These are phyloP conservation scores for Rehmannia glutinosa DNA, from an alignment of 257 asterid genomes.

Conservation along the genomic window DNA sequence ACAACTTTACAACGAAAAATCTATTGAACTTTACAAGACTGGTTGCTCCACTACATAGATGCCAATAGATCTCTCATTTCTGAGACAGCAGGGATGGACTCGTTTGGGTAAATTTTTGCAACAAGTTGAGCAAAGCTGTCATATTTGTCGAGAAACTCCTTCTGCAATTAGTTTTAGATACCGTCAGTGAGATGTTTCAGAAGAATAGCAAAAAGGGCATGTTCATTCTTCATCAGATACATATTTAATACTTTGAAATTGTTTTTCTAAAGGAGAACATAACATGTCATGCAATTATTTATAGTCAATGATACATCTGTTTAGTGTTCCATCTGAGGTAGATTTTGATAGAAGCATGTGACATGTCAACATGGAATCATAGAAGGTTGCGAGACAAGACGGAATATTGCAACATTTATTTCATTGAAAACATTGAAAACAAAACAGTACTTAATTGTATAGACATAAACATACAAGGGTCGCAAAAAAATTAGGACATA, in stretches of 20 bases:
- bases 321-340: not conserved
- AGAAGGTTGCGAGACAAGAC: too few relatives aligned
- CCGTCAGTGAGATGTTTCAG: constrained; percentile 9
- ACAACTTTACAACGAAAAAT: constrained; percentile 3
- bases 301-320: not conserved
- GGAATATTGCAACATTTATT: not conserved
- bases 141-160: constrained; percentile 93
- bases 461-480: too few relatives aligned
- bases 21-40: not conserved
- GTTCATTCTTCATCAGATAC: not conserved
- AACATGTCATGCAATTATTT: not conserved
- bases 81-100: constrained; percentile 71
- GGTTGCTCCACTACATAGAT: constrained; percentile 25
- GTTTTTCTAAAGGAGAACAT: not conserved
- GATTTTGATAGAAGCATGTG: not conserved
- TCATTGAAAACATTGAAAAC: too few relatives aligned
- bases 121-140: constrained; percentile 93
- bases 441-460: too few relatives aligned
- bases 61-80: constrained; percentile 54
- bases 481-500: too few relatives aligned
- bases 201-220: not conserved
- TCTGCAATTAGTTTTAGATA: constrained; percentile 47
- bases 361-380: not conserved
- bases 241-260: too few relatives aligned
- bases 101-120: constrained; percentile 71